Base-by-base conservation (phyloP, 805 yeast genomes). In the Blastobotrys parvus region DNA sequence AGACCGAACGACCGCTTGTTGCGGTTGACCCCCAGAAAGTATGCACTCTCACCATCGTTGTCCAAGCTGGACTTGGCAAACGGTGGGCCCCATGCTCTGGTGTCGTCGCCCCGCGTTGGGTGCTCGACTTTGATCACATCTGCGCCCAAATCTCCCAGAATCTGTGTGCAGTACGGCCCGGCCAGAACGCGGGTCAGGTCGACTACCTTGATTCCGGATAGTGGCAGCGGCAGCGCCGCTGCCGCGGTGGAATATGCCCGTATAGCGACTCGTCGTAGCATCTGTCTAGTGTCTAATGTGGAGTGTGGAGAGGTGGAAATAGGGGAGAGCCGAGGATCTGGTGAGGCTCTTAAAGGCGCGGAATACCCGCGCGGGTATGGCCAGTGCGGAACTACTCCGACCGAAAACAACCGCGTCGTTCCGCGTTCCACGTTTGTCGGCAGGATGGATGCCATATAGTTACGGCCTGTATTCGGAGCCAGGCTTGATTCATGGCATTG, bases 81-180 rank as follows among this genome's bases (percentile, higher is more conserved):
- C 3, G 71, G 71, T 1, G 71, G 71, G 15, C 71, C 71, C 71
- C 71, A 66, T 3, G 64, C 61, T 27, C 70, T 55, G 1, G 71
- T 66, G 39, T 67, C 71, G 49, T 67, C 71, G 11, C 71, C 71
- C 5, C 71, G 56, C 6, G 45, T 45, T 1, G 69, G 69, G 44
- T 66, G 70, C 54, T 66, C 71, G 38, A 66, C 56, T 39, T 66
- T 66, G 37, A 66, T 52, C 10, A 67, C 61, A 17, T 66, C 69
- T 21, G 71, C 71, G n/a, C 69, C 71, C 48, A 67, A 53, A 45
- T 67, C 71, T 3, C 67, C 71, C 15, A 67, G 52, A 4, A 64
- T 48, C 49, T 64, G 68, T 3, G 70, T 58, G 23, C 66, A 59
- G 38, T 63, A 65, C 0, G 71, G 71, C 4, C 71, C 71, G 2